Percentiles rank a stretch among this genome's conserved stretches.
Conservation (phyloP, 371 early-diverging fungal genomes). For the Homolaphlyctis polyrhiza region DNA sequence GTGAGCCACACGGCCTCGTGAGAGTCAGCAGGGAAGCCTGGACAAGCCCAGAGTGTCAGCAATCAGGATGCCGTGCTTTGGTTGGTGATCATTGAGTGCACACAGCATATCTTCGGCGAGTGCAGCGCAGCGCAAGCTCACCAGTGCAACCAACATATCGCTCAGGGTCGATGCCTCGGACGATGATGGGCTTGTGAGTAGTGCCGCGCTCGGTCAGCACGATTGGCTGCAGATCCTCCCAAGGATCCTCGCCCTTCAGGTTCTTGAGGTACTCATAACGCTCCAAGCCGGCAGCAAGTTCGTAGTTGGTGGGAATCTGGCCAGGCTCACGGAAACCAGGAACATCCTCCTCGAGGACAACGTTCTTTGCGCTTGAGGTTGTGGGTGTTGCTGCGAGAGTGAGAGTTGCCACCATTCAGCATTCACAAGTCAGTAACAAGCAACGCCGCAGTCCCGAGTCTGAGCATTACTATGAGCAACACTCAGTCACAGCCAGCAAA, state of each 20-base stretch:
- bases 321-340: conserved; percentile 40
- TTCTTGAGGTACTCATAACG: conserved; percentile 83
- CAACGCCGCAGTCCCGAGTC: too few species aligned
- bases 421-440: too few species aligned
- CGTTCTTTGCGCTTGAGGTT: background rate
- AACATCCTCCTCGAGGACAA: background rate
- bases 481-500: too few species aligned
- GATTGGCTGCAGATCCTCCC: conserved; percentile 78
- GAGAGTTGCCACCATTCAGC: too few species aligned
- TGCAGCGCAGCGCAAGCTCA: conserved; percentile 45
- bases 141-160: conserved; percentile 93
- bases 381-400: background rate
- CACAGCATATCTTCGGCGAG: too few species aligned
- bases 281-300: conserved; percentile 89
- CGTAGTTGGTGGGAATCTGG: conserved; percentile 76
- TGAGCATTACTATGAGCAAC: too few species aligned
- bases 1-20: conserved; percentile 84
- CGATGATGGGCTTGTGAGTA: conserved; percentile 76
- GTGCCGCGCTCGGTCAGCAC: conserved; percentile 75
- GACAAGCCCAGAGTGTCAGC: too few species aligned
- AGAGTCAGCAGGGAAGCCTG: conserved; percentile 83
- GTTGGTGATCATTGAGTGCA: too few species aligned
- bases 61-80: too few species aligned
- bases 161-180: conserved; percentile 75
- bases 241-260: conserved; percentile 83